phyloP scores from a whole-genome alignment of 2,329 filamentous ascomycete genomes.

The Coniochaeta prunicola region DNA sequence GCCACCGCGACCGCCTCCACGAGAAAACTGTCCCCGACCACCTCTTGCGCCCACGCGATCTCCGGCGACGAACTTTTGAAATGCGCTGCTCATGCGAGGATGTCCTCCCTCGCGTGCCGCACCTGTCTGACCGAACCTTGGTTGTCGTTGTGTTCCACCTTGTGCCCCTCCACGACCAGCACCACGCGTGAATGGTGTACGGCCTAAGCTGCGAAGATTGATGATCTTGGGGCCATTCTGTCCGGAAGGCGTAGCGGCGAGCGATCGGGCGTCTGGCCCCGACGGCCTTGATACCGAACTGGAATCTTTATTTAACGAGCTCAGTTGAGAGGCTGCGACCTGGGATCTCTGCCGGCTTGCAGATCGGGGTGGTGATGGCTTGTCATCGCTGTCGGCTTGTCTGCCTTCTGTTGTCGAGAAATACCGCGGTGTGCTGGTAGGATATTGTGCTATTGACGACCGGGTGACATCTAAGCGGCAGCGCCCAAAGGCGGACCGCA shows the following conservation, averaged over 20 bases:
- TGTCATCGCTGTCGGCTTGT: conserved; percentile 3
- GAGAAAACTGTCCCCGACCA: not conserved
- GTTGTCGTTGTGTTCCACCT: not conserved
- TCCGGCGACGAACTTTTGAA: not conserved
- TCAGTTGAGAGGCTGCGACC: conserved; percentile 15
- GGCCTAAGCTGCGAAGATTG: conserved; percentile 19
- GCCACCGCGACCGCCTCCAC: conserved; percentile 1
- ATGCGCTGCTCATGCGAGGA: not conserved
- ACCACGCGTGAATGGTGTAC: conserved; percentile 1
- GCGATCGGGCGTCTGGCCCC: conserved; percentile 6
- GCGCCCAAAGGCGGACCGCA: conserved; percentile 14
- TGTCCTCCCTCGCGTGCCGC: not conserved
- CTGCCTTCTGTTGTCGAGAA: conserved; percentile 2
- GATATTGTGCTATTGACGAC: not conserved
- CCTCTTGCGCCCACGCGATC: not conserved
- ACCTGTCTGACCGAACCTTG: not conserved
- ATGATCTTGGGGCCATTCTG: conserved; percentile 13
- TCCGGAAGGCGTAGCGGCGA: not conserved
- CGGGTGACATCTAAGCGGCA: not conserved
- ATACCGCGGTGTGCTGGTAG: conserved; percentile 1
- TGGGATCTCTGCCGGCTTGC: conserved; percentile 11
- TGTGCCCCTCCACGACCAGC: not conserved
- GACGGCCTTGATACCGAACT: not conserved
- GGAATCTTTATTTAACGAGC: conserved; percentile 8
- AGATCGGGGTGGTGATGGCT: conserved; percentile 5